Conservation (phyloP, 2,329 filamentous ascomycete genomes). For the Ustilaginoidea virens region DNA sequence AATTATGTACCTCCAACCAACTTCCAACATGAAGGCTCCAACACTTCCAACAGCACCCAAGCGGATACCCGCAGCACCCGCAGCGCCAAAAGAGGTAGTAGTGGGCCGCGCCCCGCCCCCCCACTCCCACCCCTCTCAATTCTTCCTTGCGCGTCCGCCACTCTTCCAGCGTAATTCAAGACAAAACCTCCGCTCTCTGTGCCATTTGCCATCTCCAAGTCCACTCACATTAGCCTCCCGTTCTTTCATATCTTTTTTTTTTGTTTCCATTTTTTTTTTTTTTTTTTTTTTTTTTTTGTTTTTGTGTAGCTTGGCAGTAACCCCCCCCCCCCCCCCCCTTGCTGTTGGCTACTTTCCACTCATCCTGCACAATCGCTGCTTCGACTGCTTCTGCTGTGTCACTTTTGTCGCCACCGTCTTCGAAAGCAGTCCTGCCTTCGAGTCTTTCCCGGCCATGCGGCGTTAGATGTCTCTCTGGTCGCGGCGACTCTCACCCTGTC, state of each 20-base stretch:
- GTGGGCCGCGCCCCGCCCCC: too few species aligned
- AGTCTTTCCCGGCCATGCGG: constrained; percentile 5
- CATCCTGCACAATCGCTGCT: background rate
- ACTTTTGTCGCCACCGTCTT: constrained; percentile 1
- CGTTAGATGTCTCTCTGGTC: constrained; percentile 6
- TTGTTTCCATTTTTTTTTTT: background rate
- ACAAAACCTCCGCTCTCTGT: background rate
- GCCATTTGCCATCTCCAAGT: background rate
- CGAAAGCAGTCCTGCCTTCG: too few species aligned
- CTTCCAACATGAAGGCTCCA: too few species aligned
- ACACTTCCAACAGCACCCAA: too few species aligned
- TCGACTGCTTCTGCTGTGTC: background rate
- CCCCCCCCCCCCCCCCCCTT: background rate
- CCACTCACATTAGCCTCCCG: too few species aligned
- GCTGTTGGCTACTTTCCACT: constrained; percentile 2
- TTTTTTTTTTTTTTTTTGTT: background rate
- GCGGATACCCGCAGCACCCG: too few species aligned
- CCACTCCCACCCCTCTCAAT: too few species aligned
- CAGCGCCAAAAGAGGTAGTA: too few species aligned
- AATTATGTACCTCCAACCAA: too few species aligned
- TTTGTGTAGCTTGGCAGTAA: background rate
- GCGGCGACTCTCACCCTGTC: constrained; percentile 4
- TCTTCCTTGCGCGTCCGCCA: too few species aligned
- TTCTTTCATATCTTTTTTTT: background rate
- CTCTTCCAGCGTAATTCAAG: background rate